Base-by-base conservation (phyloP, 768 basidiomycete species). In the Trametes elegans region DNA sequence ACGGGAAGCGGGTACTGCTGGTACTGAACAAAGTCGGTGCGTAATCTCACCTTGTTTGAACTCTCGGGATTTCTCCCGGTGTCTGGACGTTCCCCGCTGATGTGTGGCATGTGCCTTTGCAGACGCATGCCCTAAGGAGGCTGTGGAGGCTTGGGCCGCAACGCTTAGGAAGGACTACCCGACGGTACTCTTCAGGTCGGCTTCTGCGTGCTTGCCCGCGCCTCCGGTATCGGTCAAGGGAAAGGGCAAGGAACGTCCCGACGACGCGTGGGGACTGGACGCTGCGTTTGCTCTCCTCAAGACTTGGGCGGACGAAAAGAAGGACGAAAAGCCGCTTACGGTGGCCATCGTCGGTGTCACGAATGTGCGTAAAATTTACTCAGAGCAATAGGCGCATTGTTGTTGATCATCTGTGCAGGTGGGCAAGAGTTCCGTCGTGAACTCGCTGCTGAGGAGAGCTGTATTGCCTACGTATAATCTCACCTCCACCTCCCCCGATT, bases 11-110 rank as follows among this genome's bases (percentile, higher is more conserved):
- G 68, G 70, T 87, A 11, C 62, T 87, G 18, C 70, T 93, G n/a
- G 75, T 95, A 16, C 69, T 97, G 49, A 95, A 88, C 70, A 97
- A 97, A 75, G 87, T 87, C 60, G 93, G 93, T 91, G 62, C 53
- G 86, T 76, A 43, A n/a, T n/a, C n/a, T n/a, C n/a, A n/a, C 50
- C 19, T 18, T 29, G 13, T 49, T 36, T n/a, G 49, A 47, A 35
- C 48, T 6, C 27, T 36, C 32, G 36, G 18, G 49, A 50, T 41
- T 49, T 9, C 24, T 32, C 32, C 36, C 60, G 35, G 59, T 41
- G 11, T 3, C 14, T 9, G 5, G 10, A 47, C 24, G 13, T 16
- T 32, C n/a, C 38, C 28, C 3, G 14, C 29, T 40, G 14, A 13
- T n/a, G 10, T 3, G 13, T 35, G 19, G 16, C 21, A 21, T 23